Evolutionary conservation across 805 yeast genomes (phyloP), one percentile per base, ranked within the genome.

Genomic region (Candida ponderosae): DNA sequence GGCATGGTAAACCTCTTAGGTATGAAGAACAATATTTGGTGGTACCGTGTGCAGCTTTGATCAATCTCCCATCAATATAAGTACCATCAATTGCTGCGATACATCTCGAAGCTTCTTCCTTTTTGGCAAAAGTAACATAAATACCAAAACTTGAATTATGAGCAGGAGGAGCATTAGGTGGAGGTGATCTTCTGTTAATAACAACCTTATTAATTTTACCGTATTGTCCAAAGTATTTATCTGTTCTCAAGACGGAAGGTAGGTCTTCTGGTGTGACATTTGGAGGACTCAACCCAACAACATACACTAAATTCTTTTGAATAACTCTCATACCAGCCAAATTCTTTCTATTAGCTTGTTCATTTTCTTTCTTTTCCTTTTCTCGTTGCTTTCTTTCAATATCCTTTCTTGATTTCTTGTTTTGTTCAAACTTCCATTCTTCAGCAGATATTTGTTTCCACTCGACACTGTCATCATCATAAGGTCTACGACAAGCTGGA

Each of bases 21-120:
- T 93, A 93, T 4, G 95, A 82, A n/a, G 96, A 86, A 60, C 99
- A 93, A 65, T 93, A 93, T 61, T 93, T 93, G 11, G 99, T 93
- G 5, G 98, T 93, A 56, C 99, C 99, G 59, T 89, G 95, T 0
- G 97, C 97, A 14, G 98, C 98, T 43, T 90, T 72, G 44, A 93
- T 70, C 26, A 82, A 70, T 52, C 88, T 76, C 2, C 97, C 97
- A 56, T 93, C 98, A 59, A 89, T 81, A 32, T 87, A 69, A 1
- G 96, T 82, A 9, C 97, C 97, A 60, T 93, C 85, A 35, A 93
- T 85, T 34, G 94, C 95, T 30, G 80, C 78, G 38, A 93, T 93
- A 65, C 98, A 93, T 51, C 74, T 76, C 36, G 90, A 83, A 1
- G 99, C 99, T 55, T 93, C 99, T 48, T 93, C 98, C 55, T 89